Conservation (phyloP, 495 filamentous ascomycete species). For the Geopyxis carbonaria region DNA sequence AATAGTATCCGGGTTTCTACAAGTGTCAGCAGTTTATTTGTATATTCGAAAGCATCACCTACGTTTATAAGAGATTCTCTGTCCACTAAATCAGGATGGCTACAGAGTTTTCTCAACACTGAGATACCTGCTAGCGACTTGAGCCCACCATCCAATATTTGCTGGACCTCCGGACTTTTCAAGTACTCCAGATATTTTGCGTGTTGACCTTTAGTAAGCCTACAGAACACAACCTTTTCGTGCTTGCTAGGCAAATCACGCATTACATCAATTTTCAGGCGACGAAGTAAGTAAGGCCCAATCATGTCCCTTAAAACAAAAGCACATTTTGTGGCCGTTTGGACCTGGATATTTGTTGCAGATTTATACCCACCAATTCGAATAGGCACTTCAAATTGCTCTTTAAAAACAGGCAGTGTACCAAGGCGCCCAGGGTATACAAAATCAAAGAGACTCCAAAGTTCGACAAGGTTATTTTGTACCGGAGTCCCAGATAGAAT, state of each 20-base stretch:
- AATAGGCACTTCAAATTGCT: constrained; percentile 83
- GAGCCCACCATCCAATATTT: constrained; percentile 53
- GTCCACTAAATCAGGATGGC: constrained; percentile 77
- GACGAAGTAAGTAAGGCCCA: constrained; percentile 76
- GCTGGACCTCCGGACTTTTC: constrained; percentile 61
- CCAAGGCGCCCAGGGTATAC: constrained; percentile 90
- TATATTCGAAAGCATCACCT: not conserved
- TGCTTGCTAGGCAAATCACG: constrained; percentile 85
- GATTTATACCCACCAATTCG: constrained; percentile 82
- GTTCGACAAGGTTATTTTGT: constrained; percentile 90
- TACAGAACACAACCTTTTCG: constrained; percentile 90
- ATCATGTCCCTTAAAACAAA: constrained; percentile 83
- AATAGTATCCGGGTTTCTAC: constrained; percentile 44
- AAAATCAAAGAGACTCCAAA: constrained; percentile 96
- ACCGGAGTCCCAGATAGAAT: constrained; percentile 94
- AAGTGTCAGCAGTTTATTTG: not conserved
- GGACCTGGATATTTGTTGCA: constrained; percentile 56
- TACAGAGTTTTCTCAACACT: constrained; percentile 87
- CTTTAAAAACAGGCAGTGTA: constrained; percentile 73
- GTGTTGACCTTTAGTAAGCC: constrained; percentile 59
- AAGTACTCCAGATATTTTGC: constrained; percentile 65
- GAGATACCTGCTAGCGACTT: constrained; percentile 79
- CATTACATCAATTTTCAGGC: constrained; percentile 82
- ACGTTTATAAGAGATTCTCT: constrained; percentile 27
- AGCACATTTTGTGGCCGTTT: constrained; percentile 84